Conservation (phyloP, 2,329 filamentous ascomycete species). For the Sporothrix protearum region DNA sequence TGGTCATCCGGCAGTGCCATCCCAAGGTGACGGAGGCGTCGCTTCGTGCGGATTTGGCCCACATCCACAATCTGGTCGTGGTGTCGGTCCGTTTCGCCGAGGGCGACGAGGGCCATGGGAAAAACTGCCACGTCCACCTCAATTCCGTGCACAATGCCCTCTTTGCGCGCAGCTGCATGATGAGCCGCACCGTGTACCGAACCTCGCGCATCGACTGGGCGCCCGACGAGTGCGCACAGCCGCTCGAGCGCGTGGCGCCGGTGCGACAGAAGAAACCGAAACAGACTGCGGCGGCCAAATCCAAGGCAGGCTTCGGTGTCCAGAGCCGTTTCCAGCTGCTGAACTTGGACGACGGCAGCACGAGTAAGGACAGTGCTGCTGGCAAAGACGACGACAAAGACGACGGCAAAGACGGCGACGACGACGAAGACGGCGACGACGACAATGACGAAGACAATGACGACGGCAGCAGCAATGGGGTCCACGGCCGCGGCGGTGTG, state of each 20-base stretch:
- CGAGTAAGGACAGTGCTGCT: conserved; percentile 24
- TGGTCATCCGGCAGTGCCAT: conserved; percentile 62
- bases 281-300: conserved; percentile 35
- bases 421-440: conserved; percentile 31
- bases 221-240: conserved; percentile 66
- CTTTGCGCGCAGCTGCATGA: conserved; percentile 75
- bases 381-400: conserved; percentile 22
- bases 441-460: conserved; percentile 23
- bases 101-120: conserved; percentile 32
- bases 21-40: conserved; percentile 57
- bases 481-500: conserved; percentile 27
- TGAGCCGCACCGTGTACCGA: conserved; percentile 66
- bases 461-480: conserved; percentile 24
- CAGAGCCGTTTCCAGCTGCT: conserved; percentile 63
- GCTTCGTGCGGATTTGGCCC: conserved; percentile 71
- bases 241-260: conserved; percentile 41
- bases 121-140: conserved; percentile 65
- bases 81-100: conserved; percentile 58
- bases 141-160: conserved; percentile 75
- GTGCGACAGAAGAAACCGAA: conserved; percentile 32
- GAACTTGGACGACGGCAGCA: conserved; percentile 45
- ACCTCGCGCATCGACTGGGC: conserved; percentile 67
- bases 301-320: conserved; percentile 36
- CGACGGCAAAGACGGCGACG: too few species aligned
- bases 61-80: conserved; percentile 75